phyloP scores from a whole-genome alignment of 2,329 filamentous ascomycete genomes.

The Pseudogymnoascus sp. region DNA sequence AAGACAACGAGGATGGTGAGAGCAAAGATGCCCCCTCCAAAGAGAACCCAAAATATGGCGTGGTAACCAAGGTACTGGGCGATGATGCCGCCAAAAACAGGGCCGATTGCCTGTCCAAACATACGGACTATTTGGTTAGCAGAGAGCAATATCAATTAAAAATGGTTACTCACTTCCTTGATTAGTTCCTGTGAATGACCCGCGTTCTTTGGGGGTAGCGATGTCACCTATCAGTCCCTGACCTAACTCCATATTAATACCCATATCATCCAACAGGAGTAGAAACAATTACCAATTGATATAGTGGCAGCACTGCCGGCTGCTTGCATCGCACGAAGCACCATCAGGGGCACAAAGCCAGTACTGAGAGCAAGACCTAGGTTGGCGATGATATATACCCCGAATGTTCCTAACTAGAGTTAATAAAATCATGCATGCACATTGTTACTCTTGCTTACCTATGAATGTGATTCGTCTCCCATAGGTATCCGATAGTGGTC shows the following conservation, averaged over 20 bases:
- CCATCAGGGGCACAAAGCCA: slow-evolving; percentile 35
- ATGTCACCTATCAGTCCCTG: slow-evolving; percentile 36
- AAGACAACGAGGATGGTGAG: slow-evolving; percentile 31
- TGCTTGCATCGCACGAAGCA: slow-evolving; percentile 39
- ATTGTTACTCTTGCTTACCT: slow-evolving; percentile 9
- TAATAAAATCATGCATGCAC: slow-evolving; percentile 8
- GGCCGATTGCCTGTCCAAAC: slow-evolving; percentile 37
- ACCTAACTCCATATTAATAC: slow-evolving; percentile 17
- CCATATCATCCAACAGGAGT: not conserved
- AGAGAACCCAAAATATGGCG: slow-evolving; percentile 35
- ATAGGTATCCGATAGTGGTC: slow-evolving; percentile 37
- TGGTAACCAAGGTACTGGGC: slow-evolving; percentile 30
- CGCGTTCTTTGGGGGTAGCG: slow-evolving; percentile 29
- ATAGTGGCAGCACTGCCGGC: slow-evolving; percentile 40
- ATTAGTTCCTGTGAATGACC: slow-evolving; percentile 31
- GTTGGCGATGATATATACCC: slow-evolving; percentile 39
- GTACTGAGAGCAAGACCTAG: slow-evolving; percentile 36
- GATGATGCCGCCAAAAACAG: slow-evolving; percentile 33
- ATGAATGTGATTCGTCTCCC: slow-evolving; percentile 32
- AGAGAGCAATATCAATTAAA: not conserved
- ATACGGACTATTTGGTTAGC: slow-evolving; percentile 29
- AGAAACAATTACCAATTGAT: slow-evolving; percentile 32
- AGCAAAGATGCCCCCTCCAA: slow-evolving; percentile 23
- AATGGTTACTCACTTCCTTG: slow-evolving; percentile 27
- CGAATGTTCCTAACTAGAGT: slow-evolving; percentile 31